Evolutionary conservation across 352 stramenopile species (phyloP).

Genomic region (Pythium pectinolyticum): DNA sequence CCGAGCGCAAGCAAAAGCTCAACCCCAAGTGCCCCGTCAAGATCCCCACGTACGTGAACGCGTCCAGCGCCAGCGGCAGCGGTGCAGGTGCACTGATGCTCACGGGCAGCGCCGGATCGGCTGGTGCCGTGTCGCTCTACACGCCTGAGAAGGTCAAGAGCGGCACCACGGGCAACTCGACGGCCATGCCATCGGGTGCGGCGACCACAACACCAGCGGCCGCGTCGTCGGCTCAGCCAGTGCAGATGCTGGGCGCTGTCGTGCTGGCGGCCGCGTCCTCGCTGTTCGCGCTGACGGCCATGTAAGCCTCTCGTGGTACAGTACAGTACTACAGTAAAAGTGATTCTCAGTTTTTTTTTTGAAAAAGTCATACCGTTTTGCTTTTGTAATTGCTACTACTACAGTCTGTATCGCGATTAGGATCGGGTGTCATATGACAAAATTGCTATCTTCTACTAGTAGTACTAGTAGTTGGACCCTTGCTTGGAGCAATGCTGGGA

Average conservation of each 20-base stretch:
- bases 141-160: conserved; percentile 20
- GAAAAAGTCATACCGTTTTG: too few relatives aligned
- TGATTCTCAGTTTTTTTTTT: too few relatives aligned
- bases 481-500: too few relatives aligned
- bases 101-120: neutral
- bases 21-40: conserved; percentile 22
- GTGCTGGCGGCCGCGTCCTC: conserved; percentile 4
- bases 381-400: too few relatives aligned
- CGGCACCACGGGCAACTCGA: conserved; percentile 3
- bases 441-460: too few relatives aligned
- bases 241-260: neutral
- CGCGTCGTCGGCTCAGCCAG: neutral
- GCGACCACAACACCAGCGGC: neutral
- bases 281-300: conserved; percentile 11
- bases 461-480: too few relatives aligned
- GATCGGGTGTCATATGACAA: too few relatives aligned
- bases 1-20: conserved; percentile 3
- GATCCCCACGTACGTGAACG: conserved; percentile 16
- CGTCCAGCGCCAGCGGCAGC: neutral
- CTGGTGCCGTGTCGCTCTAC: conserved; percentile 6
- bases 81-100: neutral
- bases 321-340: too few relatives aligned
- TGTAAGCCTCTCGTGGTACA: too few relatives aligned
- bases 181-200: neutral
- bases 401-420: too few relatives aligned